These are phyloP conservation scores for Aspergillus nomiae DNA, from an alignment of 2,329 filamentous ascomycete genomes.

Conservation along the genomic window DNA sequence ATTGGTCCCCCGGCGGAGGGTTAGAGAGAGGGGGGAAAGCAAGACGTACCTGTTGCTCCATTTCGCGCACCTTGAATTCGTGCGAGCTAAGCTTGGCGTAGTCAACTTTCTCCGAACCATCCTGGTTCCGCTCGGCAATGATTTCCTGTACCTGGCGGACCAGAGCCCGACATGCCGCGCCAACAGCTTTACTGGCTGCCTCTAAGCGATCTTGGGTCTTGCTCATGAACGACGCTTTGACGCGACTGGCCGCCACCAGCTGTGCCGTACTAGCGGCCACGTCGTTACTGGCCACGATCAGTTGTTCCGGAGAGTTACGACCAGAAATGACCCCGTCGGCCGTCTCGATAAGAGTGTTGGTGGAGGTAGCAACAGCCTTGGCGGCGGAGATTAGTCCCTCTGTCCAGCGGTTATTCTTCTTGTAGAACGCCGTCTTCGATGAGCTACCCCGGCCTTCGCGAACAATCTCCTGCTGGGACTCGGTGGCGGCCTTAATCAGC, in stretches of 20 bases:
- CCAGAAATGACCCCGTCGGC: slow-evolving; percentile 92
- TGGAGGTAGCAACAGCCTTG: slow-evolving; percentile 91
- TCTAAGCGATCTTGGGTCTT: slow-evolving; percentile 93
- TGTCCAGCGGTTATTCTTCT: slow-evolving; percentile 99
- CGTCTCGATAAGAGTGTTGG: slow-evolving; percentile 96
- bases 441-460: slow-evolving; percentile 85
- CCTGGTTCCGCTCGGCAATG: slow-evolving; percentile 81
- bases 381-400: slow-evolving; percentile 96
- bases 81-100: slow-evolving; percentile 86
- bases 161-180: slow-evolving; percentile 79
- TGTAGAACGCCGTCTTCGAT: slow-evolving; percentile 93
- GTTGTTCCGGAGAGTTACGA: slow-evolving; percentile 91
- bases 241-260: slow-evolving; percentile 89
- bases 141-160: slow-evolving; percentile 93
- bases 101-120: slow-evolving; percentile 78
- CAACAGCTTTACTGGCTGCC: slow-evolving; percentile 88
- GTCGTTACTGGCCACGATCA: slow-evolving; percentile 97
- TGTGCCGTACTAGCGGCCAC: slow-evolving; percentile 95
- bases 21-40: slow-evolving; percentile 8
- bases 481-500: slow-evolving; percentile 91
- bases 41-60: slow-evolving; percentile 92
- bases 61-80: slow-evolving; percentile 98
- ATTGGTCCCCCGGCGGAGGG: neutral
- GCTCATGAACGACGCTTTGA: slow-evolving; percentile 98
- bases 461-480: slow-evolving; percentile 94